Percentiles rank a stretch among this genome's conserved stretches.
phyloP scores from a whole-genome alignment of 768 basidiomycete species.

The Suillus ampliporus region DNA sequence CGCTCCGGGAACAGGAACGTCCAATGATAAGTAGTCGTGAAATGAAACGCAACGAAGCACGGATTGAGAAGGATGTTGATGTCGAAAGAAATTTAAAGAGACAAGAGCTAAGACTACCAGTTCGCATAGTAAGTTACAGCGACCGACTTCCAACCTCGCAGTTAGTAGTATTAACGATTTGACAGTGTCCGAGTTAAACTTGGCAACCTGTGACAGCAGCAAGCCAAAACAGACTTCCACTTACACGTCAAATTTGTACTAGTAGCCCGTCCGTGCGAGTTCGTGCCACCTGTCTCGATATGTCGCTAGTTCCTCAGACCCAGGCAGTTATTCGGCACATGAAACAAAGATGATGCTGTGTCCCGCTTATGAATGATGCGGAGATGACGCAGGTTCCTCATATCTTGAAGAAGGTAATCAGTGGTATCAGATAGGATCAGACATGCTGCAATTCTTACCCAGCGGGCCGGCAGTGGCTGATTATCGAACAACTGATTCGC shows the following conservation, averaged over 20 bases:
- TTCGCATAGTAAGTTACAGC: neutral
- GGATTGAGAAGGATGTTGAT: neutral
- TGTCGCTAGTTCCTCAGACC: neutral
- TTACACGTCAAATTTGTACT: neutral
- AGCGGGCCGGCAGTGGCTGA: neutral
- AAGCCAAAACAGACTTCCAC: neutral
- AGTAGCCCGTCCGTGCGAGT: neutral
- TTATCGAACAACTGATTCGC: neutral
- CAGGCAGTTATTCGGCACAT: neutral
- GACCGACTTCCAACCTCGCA: neutral
- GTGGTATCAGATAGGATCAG: neutral
- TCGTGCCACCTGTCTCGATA: neutral
- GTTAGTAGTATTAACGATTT: neutral
- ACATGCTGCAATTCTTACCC: constrained; percentile 6
- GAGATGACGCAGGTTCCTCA: constrained; percentile 6
- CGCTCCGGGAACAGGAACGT: constrained; percentile 15
- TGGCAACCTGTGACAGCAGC: neutral
- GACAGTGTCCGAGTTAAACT: neutral
- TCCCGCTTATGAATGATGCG: neutral
- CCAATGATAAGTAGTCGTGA: constrained; percentile 4
- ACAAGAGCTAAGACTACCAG: neutral
- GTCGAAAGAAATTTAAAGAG: neutral
- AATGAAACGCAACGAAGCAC: neutral
- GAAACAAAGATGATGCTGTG: neutral
- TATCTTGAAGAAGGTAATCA: constrained; percentile 5